Evolutionary conservation across 202 grass and related monocot species (phyloP).

Genomic region (Zizania palustris): DNA sequence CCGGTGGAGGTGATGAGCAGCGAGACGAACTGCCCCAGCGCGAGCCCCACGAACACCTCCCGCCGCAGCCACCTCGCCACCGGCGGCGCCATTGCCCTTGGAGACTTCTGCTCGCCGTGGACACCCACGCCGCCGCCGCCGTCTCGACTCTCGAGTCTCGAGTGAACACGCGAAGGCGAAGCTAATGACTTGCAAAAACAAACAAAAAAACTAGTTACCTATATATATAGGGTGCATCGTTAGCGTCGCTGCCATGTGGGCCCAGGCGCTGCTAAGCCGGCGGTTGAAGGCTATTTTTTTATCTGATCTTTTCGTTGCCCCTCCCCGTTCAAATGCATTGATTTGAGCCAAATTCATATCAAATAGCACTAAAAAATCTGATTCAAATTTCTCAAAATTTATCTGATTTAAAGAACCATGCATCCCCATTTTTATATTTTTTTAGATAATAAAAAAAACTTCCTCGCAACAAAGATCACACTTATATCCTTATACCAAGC

Average conservation of each 20-base stretch:
- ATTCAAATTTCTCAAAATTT: no score
- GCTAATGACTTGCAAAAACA: conserved; percentile 8
- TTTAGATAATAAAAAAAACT: no score
- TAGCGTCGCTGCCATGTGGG: conserved; percentile 1
- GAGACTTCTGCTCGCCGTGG: neutral
- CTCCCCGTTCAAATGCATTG: no score
- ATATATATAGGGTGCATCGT: neutral
- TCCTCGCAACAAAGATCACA: no score
- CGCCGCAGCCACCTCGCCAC: conserved; percentile 52
- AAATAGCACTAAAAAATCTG: no score
- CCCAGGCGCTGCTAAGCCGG: conserved; percentile 9
- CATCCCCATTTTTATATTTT: no score
- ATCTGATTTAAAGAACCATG: no score
- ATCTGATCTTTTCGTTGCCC: neutral
- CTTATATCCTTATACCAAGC: no score
- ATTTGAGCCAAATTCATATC: neutral
- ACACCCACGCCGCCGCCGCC: conserved; percentile 40
- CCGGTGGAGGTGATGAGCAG: conserved; percentile 86
- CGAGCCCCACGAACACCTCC: conserved; percentile 61
- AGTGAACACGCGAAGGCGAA: neutral
- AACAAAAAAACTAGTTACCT: neutral
- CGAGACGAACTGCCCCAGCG: conserved; percentile 74
- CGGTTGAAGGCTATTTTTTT: neutral
- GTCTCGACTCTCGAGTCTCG: neutral
- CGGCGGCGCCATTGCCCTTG: conserved; percentile 46